phyloP scores from a whole-genome alignment of 495 filamentous ascomycete species.

The Staphylotrichum longicolle region DNA sequence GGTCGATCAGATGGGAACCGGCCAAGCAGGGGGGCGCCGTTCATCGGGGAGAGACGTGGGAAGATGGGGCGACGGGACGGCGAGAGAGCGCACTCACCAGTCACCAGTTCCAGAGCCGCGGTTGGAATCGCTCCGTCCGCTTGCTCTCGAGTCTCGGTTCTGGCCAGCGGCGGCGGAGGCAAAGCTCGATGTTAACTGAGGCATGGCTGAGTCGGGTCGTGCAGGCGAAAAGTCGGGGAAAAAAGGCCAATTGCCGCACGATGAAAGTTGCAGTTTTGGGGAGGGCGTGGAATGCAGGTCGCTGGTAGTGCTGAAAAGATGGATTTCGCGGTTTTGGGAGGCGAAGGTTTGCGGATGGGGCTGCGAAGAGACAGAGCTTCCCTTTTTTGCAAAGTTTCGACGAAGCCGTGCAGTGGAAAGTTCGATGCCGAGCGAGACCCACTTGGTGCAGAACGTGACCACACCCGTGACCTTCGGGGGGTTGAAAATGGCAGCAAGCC shows the following conservation, averaged over 20 bases:
- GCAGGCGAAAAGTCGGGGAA: not conserved
- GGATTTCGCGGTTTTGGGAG: conserved; percentile 12
- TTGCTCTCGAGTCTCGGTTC: conserved; percentile 49
- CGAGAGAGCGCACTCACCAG: conserved; percentile 31
- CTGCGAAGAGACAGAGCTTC: conserved; percentile 21
- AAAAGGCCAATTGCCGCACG: conserved; percentile 20
- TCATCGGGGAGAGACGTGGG: too few relatives aligned
- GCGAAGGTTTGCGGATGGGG: conserved; percentile 12
- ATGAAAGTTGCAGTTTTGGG: not conserved
- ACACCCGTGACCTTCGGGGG: conserved; percentile 24
- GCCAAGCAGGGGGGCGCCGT: too few relatives aligned
- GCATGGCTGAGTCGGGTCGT: conserved; percentile 50
- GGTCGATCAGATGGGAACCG: not conserved
- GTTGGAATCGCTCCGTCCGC: conserved; percentile 28
- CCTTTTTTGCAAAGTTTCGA: conserved; percentile 35
- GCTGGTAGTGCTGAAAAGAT: conserved; percentile 12
- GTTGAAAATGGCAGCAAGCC: not conserved
- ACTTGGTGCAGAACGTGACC: conserved; percentile 27
- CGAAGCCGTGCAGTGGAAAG: conserved; percentile 26
- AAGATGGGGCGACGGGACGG: too few relatives aligned
- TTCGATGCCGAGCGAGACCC: conserved; percentile 32
- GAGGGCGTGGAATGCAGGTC: too few relatives aligned
- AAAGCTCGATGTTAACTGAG: conserved; percentile 79
- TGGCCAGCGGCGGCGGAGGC: conserved; percentile 79
- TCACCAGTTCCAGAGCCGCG: conserved; percentile 36